These are phyloP conservation scores for Metschnikowia reukaufii DNA, from an alignment of 805 yeast species.

Conservation along the genomic window DNA sequence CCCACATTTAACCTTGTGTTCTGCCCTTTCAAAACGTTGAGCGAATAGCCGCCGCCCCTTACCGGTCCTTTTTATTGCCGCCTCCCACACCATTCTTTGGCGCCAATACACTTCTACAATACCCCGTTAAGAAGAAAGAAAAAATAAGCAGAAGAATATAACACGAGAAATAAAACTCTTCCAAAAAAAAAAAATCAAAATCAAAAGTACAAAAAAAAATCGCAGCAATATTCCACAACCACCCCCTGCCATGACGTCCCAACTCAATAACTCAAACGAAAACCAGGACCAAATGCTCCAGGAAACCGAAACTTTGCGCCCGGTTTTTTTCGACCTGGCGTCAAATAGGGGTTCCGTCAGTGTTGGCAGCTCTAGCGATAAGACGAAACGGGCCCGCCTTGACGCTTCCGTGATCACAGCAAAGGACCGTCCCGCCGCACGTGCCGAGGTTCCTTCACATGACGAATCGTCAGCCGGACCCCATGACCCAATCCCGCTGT, in stretches of 20 bases:
- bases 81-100: background rate
- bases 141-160: background rate
- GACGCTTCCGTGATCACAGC: constrained; percentile 19
- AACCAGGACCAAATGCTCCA: constrained; percentile 34
- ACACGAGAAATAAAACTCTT: background rate
- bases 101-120: background rate
- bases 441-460: constrained; percentile 10
- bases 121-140: background rate
- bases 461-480: constrained; percentile 9
- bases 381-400: constrained; percentile 18
- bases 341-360: constrained; percentile 19
- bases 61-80: background rate
- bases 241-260: constrained; percentile 30
- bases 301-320: constrained; percentile 32
- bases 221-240: no score
- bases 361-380: constrained; percentile 14
- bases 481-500: constrained; percentile 12
- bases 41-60: constrained; percentile 1
- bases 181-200: background rate
- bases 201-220: background rate
- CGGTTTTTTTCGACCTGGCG: constrained; percentile 32
- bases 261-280: constrained; percentile 31
- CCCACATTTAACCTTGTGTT: constrained; percentile 1
- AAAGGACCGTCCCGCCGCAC: constrained; percentile 15
- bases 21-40: constrained; percentile 2